Base-by-base conservation (phyloP, 1,284 basidiomycete genomes). In the Sporisorium exsertum region DNA sequence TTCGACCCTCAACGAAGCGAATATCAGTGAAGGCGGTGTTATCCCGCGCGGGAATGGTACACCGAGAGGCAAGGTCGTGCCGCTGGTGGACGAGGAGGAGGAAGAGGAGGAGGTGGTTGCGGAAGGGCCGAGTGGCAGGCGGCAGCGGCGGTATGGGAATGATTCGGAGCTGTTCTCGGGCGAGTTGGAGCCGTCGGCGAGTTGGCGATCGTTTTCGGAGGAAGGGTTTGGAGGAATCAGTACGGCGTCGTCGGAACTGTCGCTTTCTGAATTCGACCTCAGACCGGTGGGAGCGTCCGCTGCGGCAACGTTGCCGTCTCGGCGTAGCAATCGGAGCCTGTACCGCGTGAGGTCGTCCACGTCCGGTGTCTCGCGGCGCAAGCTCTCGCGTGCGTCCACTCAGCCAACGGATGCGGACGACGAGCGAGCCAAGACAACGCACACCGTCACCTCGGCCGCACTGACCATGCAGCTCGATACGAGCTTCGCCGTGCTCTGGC, bases 121-220 rank as follows among this genome's bases (percentile, higher is more conserved):
- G 35, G 57, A 61, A 22, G 22, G 26, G 16, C 20, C 45, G n/a
- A 8, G 13, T 12, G 18, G 5, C 24, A 12, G 18, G 1, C 55
- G 32, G 16, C 40, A 20, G 1, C 47, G 22, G 32, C 29, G 29
- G 29, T 5, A 10, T 16, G 37, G 16, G 5, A 3, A 52, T 13
- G 51, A 49, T 4, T 27, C 51, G 33, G 58, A 56, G 10, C 16
- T 69, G 12, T 74, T 66, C n/a, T 22, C 35, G 1, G 67, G 64
- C 0, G 29, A 22, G 0, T 37, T 70, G 26, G 60, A 75, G 42
- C 67, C 66, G 9, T 64, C 63, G 5, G n/a, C 59, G 0, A 65
- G 66, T 1, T 77, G 74, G 74, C 55, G 64, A 0, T 63, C 62
- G 1, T 77, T 72, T 24, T 70, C 70, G 2, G 64, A 72, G 35